Percentiles rank a stretch among this genome's conserved stretches.
Evolutionary conservation across 305 asterid genomes (phyloP).

Genomic region (Andrographis paniculata): DNA sequence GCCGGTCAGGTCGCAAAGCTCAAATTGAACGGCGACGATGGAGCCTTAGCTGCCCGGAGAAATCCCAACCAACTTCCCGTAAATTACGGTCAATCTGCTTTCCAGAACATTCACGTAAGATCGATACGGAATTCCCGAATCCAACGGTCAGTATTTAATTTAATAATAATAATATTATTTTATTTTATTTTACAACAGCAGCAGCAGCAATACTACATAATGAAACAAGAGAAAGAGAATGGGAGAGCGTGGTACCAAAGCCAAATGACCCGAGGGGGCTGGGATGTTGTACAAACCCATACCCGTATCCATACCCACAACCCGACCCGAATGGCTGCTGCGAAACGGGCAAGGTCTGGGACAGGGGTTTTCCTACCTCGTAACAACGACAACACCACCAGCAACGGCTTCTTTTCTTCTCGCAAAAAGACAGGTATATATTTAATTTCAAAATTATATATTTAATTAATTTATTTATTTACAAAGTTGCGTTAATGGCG

Average conservation of each 20-base stretch:
- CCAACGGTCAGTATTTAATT: no score
- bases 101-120: conserved; percentile 24
- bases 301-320: conserved; percentile 23
- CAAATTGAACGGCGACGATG: conserved; percentile 25
- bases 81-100: conserved; percentile 12
- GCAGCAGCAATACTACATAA: conserved; percentile 17
- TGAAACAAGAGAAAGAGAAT: conserved; percentile 27
- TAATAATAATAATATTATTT: no score
- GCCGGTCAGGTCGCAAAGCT: conserved; percentile 53
- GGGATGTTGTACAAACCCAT: no score
- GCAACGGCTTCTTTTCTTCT: neutral
- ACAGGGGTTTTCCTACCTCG: conserved; percentile 7
- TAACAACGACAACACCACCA: no score
- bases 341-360: conserved; percentile 4
- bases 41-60: conserved; percentile 14
- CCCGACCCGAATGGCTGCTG: conserved; percentile 20
- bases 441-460: no score
- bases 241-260: conserved; percentile 29
- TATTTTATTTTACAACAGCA: no score
- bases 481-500: no score
- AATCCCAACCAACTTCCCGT: conserved; percentile 3
- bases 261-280: conserved; percentile 18
- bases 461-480: no score
- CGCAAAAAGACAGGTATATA: neutral
- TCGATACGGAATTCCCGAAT: no score